Evolutionary conservation across 1,284 basidiomycete genomes (phyloP).

Genomic region (Clitocybe nebularis): DNA sequence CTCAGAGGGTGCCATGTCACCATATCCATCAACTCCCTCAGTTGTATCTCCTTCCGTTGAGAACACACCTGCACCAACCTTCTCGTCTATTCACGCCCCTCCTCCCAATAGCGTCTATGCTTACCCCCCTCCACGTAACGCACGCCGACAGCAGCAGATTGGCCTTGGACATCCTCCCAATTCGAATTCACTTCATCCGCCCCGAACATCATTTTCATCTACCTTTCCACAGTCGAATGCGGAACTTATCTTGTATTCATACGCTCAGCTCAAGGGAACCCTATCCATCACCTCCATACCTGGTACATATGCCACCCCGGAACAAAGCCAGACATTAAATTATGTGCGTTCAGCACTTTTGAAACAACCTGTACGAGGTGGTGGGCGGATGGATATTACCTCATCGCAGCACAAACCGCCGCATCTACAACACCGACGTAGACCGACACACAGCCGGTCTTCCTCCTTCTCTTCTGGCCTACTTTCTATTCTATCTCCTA

Average conservation of each 20-base stretch:
- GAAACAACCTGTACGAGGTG: constrained; percentile 54
- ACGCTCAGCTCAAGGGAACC: constrained; percentile 77
- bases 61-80: constrained; percentile 11
- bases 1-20: constrained; percentile 44
- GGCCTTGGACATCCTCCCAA: constrained; percentile 39
- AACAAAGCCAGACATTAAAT: constrained; percentile 40
- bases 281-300: constrained; percentile 32
- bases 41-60: constrained; percentile 31
- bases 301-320: constrained; percentile 26
- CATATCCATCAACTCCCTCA: constrained; percentile 38
- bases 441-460: constrained; percentile 42
- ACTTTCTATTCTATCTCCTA: constrained; percentile 48
- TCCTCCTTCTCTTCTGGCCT: constrained; percentile 55
- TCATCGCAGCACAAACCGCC: constrained; percentile 35
- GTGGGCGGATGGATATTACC: constrained; percentile 75
- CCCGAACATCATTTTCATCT: constrained; percentile 37
- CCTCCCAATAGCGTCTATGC: constrained; percentile 24
- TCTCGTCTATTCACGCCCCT: background rate
- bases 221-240: constrained; percentile 44
- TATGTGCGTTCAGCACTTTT: constrained; percentile 47
- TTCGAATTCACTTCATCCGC: constrained; percentile 13
- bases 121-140: constrained; percentile 27
- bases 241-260: constrained; percentile 82
- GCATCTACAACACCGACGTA: constrained; percentile 29
- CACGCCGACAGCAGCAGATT: constrained; percentile 34